A percentile compares a stretch with the other conserved stretches of the same genome.
Evolutionary conservation across 805 yeast species (phyloP).

Genomic region (Starmerella apicola): DNA sequence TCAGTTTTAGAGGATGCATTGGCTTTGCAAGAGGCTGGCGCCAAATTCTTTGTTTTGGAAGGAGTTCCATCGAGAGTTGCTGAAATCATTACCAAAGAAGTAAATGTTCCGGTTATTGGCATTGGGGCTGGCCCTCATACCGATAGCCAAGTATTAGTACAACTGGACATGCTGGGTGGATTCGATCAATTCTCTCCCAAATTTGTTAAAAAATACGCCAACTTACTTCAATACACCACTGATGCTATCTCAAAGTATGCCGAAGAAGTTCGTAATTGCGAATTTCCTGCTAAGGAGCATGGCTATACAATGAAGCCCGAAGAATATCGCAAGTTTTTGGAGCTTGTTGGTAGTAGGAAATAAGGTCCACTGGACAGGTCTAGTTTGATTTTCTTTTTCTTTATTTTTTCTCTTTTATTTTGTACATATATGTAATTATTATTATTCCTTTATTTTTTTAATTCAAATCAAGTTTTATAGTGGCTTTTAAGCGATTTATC

Average conservation of each 20-base stretch:
- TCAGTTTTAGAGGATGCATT: slow-evolving; percentile 54
- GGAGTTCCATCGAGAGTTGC: slow-evolving; percentile 76
- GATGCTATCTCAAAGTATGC: slow-evolving; percentile 43
- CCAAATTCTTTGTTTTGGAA: slow-evolving; percentile 62
- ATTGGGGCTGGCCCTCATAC: slow-evolving; percentile 85
- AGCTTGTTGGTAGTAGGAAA: slow-evolving; percentile 15
- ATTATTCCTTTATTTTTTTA: too few relatives aligned
- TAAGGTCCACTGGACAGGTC: too few relatives aligned
- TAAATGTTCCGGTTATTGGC: slow-evolving; percentile 76
- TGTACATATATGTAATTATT: too few relatives aligned
- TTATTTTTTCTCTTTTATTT: too few relatives aligned
- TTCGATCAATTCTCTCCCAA: slow-evolving; percentile 45
- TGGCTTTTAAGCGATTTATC: too few relatives aligned
- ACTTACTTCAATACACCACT: slow-evolving; percentile 38
- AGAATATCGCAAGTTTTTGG: slow-evolving; percentile 37
- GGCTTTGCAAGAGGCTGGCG: slow-evolving; percentile 63
- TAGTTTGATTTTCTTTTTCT: too few relatives aligned
- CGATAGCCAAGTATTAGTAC: slow-evolving; percentile 83
- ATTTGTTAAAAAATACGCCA: slow-evolving; percentile 61
- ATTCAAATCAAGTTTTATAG: too few relatives aligned
- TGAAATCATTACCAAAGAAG: slow-evolving; percentile 42
- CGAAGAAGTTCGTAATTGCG: slow-evolving; percentile 41
- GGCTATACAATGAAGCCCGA: slow-evolving; percentile 60
- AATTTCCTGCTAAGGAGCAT: slow-evolving; percentile 55
- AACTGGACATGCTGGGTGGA: slow-evolving; percentile 67